phyloP scores from a whole-genome alignment of 164 flowering plant species.

The Chimonanthus praecox region DNA sequence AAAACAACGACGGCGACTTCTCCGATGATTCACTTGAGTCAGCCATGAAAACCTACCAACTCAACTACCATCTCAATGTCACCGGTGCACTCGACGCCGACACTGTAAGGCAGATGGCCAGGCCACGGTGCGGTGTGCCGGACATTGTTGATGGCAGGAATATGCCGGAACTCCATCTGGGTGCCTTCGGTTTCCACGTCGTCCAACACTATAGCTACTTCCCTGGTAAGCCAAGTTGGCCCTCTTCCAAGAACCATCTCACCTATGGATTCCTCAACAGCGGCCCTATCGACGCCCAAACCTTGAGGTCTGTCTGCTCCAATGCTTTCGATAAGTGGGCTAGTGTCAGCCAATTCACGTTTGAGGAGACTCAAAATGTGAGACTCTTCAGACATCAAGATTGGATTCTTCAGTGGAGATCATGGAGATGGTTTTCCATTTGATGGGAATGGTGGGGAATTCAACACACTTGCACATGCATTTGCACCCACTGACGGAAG shows the following conservation, averaged over 20 bases:
- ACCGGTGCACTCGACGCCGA: constrained; percentile 21
- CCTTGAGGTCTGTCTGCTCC: constrained; percentile 32
- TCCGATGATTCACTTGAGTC: constrained; percentile 25
- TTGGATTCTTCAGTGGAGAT: constrained; percentile 53
- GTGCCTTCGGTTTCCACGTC: background rate
- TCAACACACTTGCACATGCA: constrained; percentile 77
- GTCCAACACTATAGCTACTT: constrained; percentile 47
- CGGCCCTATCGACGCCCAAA: constrained; percentile 19
- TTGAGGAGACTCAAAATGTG: constrained; percentile 27
- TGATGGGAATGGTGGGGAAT: constrained; percentile 75
- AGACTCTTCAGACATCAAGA: constrained; percentile 37
- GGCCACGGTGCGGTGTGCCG: constrained; percentile 30
- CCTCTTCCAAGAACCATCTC: constrained; percentile 20
- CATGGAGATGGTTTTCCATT: constrained; percentile 80
- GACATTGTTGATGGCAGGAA: constrained; percentile 30
- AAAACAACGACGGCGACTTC: constrained; percentile 7
- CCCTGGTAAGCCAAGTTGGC: constrained; percentile 55
- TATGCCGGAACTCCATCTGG: constrained; percentile 19
- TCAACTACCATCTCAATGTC: constrained; percentile 19
- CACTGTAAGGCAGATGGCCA: constrained; percentile 16
- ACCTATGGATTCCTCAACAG: constrained; percentile 42
- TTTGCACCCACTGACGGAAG: constrained; percentile 63
- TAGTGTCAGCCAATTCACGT: constrained; percentile 44
- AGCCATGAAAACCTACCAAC: constrained; percentile 26
- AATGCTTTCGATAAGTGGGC: constrained; percentile 61